Base-by-base conservation (phyloP, 306 rosid species). In the Vigna mungo region DNA sequence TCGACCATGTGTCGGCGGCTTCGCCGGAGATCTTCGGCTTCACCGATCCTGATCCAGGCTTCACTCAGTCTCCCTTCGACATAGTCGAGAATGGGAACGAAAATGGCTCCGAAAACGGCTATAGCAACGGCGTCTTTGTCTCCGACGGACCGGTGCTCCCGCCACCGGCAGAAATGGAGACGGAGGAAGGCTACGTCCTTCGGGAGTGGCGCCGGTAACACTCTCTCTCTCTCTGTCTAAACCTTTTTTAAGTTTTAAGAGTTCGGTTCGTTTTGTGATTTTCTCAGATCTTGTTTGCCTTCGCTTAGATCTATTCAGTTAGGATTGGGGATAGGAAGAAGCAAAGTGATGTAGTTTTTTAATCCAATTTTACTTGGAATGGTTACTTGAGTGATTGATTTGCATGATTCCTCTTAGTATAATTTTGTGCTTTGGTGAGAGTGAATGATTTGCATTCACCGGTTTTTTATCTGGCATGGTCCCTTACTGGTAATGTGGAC, bases 141-240 rank as follows among this genome's bases (percentile, higher is more conserved):
- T 87, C 98, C 4, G 99, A 92, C 70, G 99, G 97, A 4, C 98
- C 98, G 1, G 88, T 88, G 70, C 94, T 96, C 39, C 99, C 97
- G 9, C 92, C 92, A 12, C 99, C 97, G 2, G 61, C 37, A 9
- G 97, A 91, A 74, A 87, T 92, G 96, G 96, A 74, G 68, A 70
- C 86, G 13, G 99, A 96, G 78, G 99, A 96, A 87, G 99, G 99
- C 9, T 66, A 62, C 55, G 93, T 82, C 44, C 91, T 96, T 68
- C 97, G 99, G 7, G 98, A 96, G 82, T 96, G 99, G 99, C 89
- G 99, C 79, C 89, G 97, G 99, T 96, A 75, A 90, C 55, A 49
- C n/a, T 72, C 54, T 37, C 23, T 21, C 23, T 21, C 23, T 21
- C 23, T 36, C 0, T 68, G 55, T 17, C 23, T 68, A 15, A 65